These are phyloP conservation scores for Beauveria australis DNA, from an alignment of 2,329 filamentous ascomycete species.

Conservation along the genomic window DNA sequence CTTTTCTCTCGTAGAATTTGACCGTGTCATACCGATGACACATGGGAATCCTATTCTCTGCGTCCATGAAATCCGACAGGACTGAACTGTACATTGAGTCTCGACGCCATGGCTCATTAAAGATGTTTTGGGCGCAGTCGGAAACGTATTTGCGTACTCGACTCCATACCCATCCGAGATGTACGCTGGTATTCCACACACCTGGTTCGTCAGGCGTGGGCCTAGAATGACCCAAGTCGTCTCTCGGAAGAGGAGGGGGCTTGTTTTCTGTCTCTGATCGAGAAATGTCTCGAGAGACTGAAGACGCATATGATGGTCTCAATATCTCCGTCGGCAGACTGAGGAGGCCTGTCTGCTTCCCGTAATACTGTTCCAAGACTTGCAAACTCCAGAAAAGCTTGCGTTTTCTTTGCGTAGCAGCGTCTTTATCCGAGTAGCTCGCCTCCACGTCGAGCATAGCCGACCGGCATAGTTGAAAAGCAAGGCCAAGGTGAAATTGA, in stretches of 20 bases:
- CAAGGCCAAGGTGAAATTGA: conserved; percentile 41
- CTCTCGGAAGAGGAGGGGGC: conserved; percentile 34
- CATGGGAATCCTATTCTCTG: conserved; percentile 39
- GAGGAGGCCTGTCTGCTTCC: conserved; percentile 36
- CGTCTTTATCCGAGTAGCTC: conserved; percentile 27
- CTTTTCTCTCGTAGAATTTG: conserved; percentile 41
- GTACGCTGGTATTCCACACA: conserved; percentile 41
- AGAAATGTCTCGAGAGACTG: conserved; percentile 17
- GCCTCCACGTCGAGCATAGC: conserved; percentile 39
- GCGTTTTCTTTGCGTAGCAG: conserved; percentile 35
- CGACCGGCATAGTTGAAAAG: conserved; percentile 41
- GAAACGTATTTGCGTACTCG: conserved; percentile 37
- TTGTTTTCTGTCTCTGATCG: conserved; percentile 21
- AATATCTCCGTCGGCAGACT: conserved; percentile 33
- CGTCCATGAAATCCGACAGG: conserved; percentile 42
- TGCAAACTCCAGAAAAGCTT: conserved; percentile 44
- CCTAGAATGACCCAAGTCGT: conserved; percentile 32
- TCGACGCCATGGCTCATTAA: conserved; percentile 43
- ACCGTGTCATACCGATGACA: conserved; percentile 45
- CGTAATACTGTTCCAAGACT: conserved; percentile 41
- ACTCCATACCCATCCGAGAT: conserved; percentile 45
- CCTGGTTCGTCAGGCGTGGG: conserved; percentile 32
- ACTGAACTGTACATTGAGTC: conserved; percentile 44
- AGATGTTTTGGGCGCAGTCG: conserved; percentile 36
- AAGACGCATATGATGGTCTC: conserved; percentile 24